These are phyloP conservation scores for Colletotrichum sp. DNA, from an alignment of 2,329 filamentous ascomycete species.

Conservation along the genomic window DNA sequence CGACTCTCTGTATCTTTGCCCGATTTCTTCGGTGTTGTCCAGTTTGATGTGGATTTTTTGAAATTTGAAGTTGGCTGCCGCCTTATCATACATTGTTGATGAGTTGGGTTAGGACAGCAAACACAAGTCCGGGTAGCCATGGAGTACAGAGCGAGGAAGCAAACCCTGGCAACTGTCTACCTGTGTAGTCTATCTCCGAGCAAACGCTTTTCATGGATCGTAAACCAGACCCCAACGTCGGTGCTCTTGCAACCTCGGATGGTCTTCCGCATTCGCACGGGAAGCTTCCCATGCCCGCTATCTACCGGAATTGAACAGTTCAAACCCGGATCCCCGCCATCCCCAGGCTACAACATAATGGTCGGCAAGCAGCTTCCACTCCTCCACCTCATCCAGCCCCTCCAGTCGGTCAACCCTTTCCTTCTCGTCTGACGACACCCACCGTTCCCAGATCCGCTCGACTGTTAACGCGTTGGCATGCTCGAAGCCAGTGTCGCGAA, in stretches of 20 bases:
- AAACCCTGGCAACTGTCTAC: neutral
- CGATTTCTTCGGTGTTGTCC: neutral
- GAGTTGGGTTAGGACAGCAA: neutral
- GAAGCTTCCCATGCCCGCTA: neutral
- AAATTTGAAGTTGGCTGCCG: neutral
- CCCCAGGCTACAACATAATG: slow-evolving; percentile 95
- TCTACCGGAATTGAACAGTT: neutral
- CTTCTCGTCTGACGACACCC: slow-evolving; percentile 75
- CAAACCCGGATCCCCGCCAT: slow-evolving; percentile 64
- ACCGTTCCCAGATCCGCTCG: slow-evolving; percentile 73
- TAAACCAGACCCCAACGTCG: neutral
- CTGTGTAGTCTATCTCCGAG: neutral
- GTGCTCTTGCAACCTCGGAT: neutral
- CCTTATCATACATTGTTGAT: neutral
- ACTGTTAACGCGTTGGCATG: slow-evolving; percentile 48
- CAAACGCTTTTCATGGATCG: neutral
- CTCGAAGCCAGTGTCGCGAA: slow-evolving; percentile 71
- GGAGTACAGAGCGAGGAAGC: neutral
- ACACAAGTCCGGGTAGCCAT: neutral
- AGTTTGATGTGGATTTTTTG: neutral
- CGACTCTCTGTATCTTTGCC: neutral
- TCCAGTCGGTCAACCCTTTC: slow-evolving; percentile 80
- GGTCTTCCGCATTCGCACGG: neutral
- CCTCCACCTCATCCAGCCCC: slow-evolving; percentile 93
- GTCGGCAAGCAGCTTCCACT: slow-evolving; percentile 84